These are phyloP conservation scores for Circinella umbellata DNA, from an alignment of 371 early-diverging fungal species.

Conservation along the genomic window DNA sequence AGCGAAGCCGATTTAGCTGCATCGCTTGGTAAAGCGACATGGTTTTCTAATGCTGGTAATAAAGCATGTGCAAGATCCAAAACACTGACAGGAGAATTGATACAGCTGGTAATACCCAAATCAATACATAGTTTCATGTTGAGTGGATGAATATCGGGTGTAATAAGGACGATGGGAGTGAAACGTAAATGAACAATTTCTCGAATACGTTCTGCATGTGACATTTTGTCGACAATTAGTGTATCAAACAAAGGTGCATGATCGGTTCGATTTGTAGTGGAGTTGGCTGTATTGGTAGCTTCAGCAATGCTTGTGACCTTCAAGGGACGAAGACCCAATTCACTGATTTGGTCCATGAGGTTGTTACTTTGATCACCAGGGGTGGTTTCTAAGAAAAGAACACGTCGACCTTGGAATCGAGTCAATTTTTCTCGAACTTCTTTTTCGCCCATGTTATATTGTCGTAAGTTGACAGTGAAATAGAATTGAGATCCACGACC, in stretches of 20 bases:
- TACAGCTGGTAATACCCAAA: slow-evolving; percentile 66
- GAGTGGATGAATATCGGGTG: slow-evolving; percentile 46
- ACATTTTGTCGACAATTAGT: slow-evolving; percentile 48
- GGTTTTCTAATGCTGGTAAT: slow-evolving; percentile 68
- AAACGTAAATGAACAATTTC: slow-evolving; percentile 59
- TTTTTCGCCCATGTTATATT: slow-evolving; percentile 41
- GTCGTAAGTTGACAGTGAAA: slow-evolving; percentile 64
- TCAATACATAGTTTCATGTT: slow-evolving; percentile 71
- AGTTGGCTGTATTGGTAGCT: slow-evolving; percentile 31
- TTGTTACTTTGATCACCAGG: slow-evolving; percentile 16
- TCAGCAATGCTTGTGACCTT: slow-evolving; percentile 42
- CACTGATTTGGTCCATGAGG: slow-evolving; percentile 25
- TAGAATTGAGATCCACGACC: slow-evolving; percentile 75
- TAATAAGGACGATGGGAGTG: slow-evolving; percentile 66
- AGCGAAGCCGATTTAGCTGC: slow-evolving; percentile 56
- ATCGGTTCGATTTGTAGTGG: slow-evolving; percentile 22
- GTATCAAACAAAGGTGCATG: slow-evolving; percentile 43
- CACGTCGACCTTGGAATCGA: slow-evolving; percentile 53
- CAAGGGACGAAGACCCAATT: slow-evolving; percentile 27
- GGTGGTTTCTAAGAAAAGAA: slow-evolving; percentile 52
- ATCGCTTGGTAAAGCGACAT: slow-evolving; percentile 61
- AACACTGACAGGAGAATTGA: slow-evolving; percentile 62
- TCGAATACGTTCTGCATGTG: slow-evolving; percentile 44
- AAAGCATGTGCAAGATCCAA: slow-evolving; percentile 67
- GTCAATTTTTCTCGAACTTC: slow-evolving; percentile 50